Evolutionary conservation across 768 basidiomycete genomes (phyloP).

Genomic region (Leucocoprinus birnbaumii): DNA sequence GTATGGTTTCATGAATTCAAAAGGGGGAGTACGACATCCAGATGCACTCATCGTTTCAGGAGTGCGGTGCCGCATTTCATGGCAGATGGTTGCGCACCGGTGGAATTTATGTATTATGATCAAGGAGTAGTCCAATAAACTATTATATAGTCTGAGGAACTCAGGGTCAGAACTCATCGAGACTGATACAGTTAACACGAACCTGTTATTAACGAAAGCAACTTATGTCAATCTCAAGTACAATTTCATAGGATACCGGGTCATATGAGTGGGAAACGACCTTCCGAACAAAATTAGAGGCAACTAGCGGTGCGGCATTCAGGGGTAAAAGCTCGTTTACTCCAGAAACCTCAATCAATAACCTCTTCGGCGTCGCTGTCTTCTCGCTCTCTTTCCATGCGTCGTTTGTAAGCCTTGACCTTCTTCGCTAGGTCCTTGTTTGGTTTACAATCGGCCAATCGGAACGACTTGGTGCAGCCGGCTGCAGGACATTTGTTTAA

Average conservation of each 20-base stretch:
- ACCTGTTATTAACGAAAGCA: background rate
- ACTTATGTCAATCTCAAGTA: too few species aligned
- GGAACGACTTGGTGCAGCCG: slow-evolving; percentile 65
- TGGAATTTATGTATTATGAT: background rate
- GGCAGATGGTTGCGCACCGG: background rate
- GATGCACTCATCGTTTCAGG: slow-evolving; percentile 1
- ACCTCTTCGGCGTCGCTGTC: slow-evolving; percentile 62
- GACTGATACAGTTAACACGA: background rate
- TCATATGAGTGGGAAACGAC: too few species aligned
- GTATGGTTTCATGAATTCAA: background rate
- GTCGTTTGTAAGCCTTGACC: slow-evolving; percentile 55
- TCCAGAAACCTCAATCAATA: slow-evolving; percentile 32
- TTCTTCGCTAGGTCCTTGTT: slow-evolving; percentile 63
- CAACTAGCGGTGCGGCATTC: background rate
- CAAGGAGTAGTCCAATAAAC: background rate
- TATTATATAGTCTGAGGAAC: background rate
- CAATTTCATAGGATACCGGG: too few species aligned
- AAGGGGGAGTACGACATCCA: background rate
- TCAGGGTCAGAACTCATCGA: background rate
- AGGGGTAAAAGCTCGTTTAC: background rate
- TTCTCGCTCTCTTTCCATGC: slow-evolving; percentile 45
- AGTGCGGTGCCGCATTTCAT: background rate
- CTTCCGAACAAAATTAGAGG: too few species aligned
- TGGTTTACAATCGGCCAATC: slow-evolving; percentile 42
- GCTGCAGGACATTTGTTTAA: slow-evolving; percentile 61